Evolutionary conservation across 306 rosid species (phyloP).

Genomic region (Cucurbita ficifolia): DNA sequence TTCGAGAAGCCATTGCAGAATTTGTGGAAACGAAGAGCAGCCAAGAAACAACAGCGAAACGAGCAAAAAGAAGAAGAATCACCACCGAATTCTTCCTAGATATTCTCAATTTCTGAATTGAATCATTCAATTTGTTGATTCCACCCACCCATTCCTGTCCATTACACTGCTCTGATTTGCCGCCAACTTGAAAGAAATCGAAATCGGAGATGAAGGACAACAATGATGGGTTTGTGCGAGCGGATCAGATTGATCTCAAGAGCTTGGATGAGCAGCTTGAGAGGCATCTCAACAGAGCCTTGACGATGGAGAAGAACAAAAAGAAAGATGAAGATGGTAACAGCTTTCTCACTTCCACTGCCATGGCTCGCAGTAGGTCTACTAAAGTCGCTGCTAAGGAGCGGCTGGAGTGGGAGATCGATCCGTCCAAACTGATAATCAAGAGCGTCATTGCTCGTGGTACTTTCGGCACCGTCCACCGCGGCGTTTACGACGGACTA

Average conservation of each 20-base stretch:
- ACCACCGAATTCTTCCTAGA: not conserved
- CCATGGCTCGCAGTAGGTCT: slow-evolving; percentile 7
- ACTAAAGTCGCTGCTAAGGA: slow-evolving; percentile 21
- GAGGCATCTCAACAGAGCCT: slow-evolving; percentile 63
- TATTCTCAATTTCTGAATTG: not conserved
- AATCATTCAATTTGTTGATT: not conserved
- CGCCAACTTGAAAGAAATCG: not conserved
- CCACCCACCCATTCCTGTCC: not conserved
- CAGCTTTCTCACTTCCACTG: not conserved
- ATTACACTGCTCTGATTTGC: not conserved
- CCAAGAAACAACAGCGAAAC: not conserved
- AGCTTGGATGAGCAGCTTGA: slow-evolving; percentile 92
- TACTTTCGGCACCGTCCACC: slow-evolving; percentile 85
- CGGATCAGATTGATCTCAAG: slow-evolving; percentile 99
- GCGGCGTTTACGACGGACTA: slow-evolving; percentile 70
- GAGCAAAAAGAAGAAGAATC: slow-evolving; percentile 2
- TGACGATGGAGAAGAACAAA: slow-evolving; percentile 69
- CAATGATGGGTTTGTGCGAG: slow-evolving; percentile 83
- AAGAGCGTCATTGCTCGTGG: slow-evolving; percentile 79
- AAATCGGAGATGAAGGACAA: slow-evolving; percentile 40
- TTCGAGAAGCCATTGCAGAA: slow-evolving; percentile 16
- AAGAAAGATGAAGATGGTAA: slow-evolving; percentile 24
- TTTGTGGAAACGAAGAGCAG: slow-evolving; percentile 8
- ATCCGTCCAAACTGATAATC: slow-evolving; percentile 71
- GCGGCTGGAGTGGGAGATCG: slow-evolving; percentile 90